Base-by-base conservation (phyloP, 1,284 basidiomycete genomes). In the Sanguinoderma infundibulare region DNA sequence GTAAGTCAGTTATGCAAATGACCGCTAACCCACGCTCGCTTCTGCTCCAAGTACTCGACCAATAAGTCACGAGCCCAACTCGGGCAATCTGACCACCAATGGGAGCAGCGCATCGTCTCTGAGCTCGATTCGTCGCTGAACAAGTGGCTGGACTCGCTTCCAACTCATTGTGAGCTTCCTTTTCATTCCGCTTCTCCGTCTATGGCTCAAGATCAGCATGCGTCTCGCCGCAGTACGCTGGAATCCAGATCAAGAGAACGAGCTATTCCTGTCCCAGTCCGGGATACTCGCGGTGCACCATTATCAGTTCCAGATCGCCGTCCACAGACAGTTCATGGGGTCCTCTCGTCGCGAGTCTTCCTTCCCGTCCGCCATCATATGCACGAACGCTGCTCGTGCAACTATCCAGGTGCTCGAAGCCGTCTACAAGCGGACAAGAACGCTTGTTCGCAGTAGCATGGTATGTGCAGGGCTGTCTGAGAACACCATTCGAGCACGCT, bases 301-400 rank as follows among this genome's bases (percentile, higher is more conserved):
- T 70, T 86, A 87, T 69, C 79, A 83, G 53, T 72, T 78, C 2
- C 81, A 81, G 58, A 86, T 87, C 57, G 74, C 83, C 46, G 81
- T 87, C 24, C 87, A 88, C 69, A 79, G 86, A 1, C 83, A 84
- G 0, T 88, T 87, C 74, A 86, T 87, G 15, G 5, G 22, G 4
- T 32, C 50, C 14, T 15, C 22, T 2, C 14, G 30, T 24, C 30
- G 42, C 42, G 24, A 38, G 14, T 24, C 50, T 10, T 52, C 50
- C 3, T 20, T 38, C 35, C 51, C 51, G 14, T 52, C 51, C 12
- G 8, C 22, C 6, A 36, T 36, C 51, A 38, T 52, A 22, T 46
- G 42, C 5, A 15, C 24, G 5, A 46, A 46, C 24, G 24, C 24
- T 26, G 42, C 42, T 28, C 42, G 42, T 15, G 24, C 42, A 15